These are phyloP conservation scores for Scorias spongiosa DNA, from an alignment of 2,329 filamentous ascomycete genomes.

Conservation along the genomic window DNA sequence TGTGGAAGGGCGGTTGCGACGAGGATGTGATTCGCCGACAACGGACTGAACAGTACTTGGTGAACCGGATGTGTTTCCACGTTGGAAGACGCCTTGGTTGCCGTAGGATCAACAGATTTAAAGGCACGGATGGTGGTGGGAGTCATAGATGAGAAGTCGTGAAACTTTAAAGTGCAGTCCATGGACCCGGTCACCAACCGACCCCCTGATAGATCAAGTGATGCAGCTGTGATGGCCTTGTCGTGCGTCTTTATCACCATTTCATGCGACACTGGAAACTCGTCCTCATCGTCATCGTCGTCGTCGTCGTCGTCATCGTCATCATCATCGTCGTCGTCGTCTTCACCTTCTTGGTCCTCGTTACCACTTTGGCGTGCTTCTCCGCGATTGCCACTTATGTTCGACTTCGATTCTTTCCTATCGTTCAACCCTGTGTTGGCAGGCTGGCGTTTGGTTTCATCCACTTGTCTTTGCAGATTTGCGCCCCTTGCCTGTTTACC, in stretches of 20 bases:
- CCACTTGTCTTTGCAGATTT: slow-evolving; percentile 66
- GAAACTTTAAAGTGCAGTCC: slow-evolving; percentile 81
- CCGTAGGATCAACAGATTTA: slow-evolving; percentile 76
- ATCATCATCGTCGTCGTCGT: slow-evolving; percentile 27
- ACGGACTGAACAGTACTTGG: slow-evolving; percentile 71
- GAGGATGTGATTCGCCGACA: slow-evolving; percentile 64
- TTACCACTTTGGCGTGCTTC: slow-evolving; percentile 24
- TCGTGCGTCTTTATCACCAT: slow-evolving; percentile 86
- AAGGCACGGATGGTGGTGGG: slow-evolving; percentile 89
- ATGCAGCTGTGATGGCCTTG: slow-evolving; percentile 66
- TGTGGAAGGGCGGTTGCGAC: slow-evolving; percentile 82
- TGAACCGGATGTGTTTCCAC: slow-evolving; percentile 81
- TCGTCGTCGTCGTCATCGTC: slow-evolving; percentile 44
- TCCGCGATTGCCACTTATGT: slow-evolving; percentile 21
- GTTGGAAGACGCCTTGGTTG: slow-evolving; percentile 50
- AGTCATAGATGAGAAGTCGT: slow-evolving; percentile 93
- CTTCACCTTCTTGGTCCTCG: slow-evolving; percentile 32
- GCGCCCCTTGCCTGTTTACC: slow-evolving; percentile 64
- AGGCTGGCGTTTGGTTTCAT: slow-evolving; percentile 53
- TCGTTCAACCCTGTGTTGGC: slow-evolving; percentile 16
- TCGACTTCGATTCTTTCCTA: slow-evolving; percentile 4
- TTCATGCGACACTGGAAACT: slow-evolving; percentile 86
- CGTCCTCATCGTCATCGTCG: slow-evolving; percentile 59
- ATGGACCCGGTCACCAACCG: slow-evolving; percentile 80
- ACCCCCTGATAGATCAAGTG: slow-evolving; percentile 71